These are phyloP conservation scores for Sutorius eximius DNA, from an alignment of 1,284 basidiomycete species.

Conservation along the genomic window DNA sequence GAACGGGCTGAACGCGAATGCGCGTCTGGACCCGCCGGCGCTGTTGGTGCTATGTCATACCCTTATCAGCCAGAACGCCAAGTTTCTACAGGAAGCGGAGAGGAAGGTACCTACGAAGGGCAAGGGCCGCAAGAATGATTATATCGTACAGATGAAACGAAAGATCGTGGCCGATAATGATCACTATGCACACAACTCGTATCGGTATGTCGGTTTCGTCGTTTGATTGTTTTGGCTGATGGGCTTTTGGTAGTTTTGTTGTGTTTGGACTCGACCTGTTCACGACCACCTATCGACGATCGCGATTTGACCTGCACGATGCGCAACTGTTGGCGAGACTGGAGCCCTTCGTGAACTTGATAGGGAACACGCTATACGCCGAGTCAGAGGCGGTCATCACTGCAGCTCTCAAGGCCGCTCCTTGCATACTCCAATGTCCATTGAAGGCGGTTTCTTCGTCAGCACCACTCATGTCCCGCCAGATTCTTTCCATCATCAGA, in stretches of 20 bases:
- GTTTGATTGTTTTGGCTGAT: conserved; percentile 11
- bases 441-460: conserved; percentile 77
- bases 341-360: conserved; percentile 82
- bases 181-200: conserved; percentile 84
- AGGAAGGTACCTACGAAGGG: conserved; percentile 39
- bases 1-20: conserved; percentile 83
- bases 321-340: conserved; percentile 71
- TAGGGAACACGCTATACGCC: conserved; percentile 94
- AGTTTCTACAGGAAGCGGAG: conserved; percentile 67
- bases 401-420: conserved; percentile 79
- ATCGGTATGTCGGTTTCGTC: conserved; percentile 49
- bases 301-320: conserved; percentile 85
- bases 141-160: conserved; percentile 79
- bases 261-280: conserved; percentile 93
- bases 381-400: conserved; percentile 78
- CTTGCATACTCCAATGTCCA: conserved; percentile 84
- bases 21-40: conserved; percentile 67
- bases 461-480: conserved; percentile 82
- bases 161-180: conserved; percentile 57
- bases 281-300: conserved; percentile 82
- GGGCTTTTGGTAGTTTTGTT: conserved; percentile 66
- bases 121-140: conserved; percentile 50
- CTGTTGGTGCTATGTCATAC: conserved; percentile 86
- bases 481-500: conserved; percentile 85
- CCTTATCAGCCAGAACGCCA: conserved; percentile 87